Percentiles rank a stretch among this genome's conserved stretches.
phyloP scores from a whole-genome alignment of 305 asterid genomes.

The Fraxinus angustifolia region DNA sequence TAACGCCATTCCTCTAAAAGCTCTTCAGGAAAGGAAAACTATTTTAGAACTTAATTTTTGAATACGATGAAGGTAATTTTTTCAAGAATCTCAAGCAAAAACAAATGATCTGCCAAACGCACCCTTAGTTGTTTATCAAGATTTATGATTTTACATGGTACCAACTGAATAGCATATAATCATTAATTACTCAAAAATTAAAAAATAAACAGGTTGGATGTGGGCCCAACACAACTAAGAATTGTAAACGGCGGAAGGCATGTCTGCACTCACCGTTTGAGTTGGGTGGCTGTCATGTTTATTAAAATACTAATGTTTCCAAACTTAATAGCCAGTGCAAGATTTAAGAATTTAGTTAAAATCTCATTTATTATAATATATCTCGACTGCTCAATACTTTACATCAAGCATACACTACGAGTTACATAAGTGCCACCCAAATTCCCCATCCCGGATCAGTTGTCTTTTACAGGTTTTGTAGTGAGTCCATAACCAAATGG shows the following conservation, averaged over 20 bases:
- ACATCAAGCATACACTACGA: not conserved
- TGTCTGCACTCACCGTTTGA: not conserved
- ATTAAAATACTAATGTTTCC: not conserved
- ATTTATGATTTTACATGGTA: not conserved
- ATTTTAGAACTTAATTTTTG: not conserved
- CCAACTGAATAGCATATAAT: not conserved
- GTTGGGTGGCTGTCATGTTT: not conserved
- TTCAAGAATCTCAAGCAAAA: not conserved
- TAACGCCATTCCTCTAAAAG: not conserved
- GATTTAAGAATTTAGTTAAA: not conserved
- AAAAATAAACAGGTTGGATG: not conserved
- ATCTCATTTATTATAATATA: not conserved
- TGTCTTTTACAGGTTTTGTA: constrained; percentile 25
- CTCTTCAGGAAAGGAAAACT: too few relatives aligned
- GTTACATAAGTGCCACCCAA: not conserved
- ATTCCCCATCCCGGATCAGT: not conserved
- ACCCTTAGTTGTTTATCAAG: not conserved
- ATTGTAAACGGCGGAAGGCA: not conserved
- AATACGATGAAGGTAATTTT: not conserved
- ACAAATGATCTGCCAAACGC: not conserved
- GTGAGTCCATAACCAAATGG: constrained; percentile 54
- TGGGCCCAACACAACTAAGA: not conserved
- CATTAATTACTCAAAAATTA: not conserved
- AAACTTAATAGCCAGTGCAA: not conserved
- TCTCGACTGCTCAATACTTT: not conserved